Evolutionary conservation across 1,139 yeast genomes (phyloP).

Genomic region (Suhomyces yuchorum): DNA sequence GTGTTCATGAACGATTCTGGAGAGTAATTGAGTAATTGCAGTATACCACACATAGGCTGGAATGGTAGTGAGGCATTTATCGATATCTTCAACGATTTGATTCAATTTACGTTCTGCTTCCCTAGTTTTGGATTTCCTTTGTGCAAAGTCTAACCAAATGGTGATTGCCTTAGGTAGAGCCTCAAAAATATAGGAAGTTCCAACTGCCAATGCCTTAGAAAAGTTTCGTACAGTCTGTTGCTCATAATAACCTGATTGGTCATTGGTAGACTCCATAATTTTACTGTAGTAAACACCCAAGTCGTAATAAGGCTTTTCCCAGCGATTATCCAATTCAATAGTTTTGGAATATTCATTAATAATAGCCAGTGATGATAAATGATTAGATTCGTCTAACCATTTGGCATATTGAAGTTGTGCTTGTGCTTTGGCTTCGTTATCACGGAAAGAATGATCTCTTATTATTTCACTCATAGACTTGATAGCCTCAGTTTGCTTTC

Average conservation of each 20-base stretch:
- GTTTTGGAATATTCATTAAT: conserved; percentile 69
- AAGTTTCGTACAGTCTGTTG: conserved; percentile 65
- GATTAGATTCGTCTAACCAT: conserved; percentile 89
- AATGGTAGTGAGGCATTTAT: conserved; percentile 45
- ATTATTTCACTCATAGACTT: conserved; percentile 56
- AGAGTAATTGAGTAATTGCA: conserved; percentile 81
- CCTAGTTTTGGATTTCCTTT: conserved; percentile 26
- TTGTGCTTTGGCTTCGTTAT: conserved; percentile 36
- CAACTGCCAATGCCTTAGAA: conserved; percentile 66
- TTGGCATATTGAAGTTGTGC: conserved; percentile 77
- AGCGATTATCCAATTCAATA: conserved; percentile 53
- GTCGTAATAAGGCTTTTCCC: conserved; percentile 83
- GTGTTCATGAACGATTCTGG: conserved; percentile 73
- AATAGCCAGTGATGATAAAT: conserved; percentile 75
- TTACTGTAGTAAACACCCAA: conserved; percentile 81
- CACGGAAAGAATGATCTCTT: conserved; percentile 21
- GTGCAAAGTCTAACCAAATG: conserved; percentile 87
- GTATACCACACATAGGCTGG: conserved; percentile 78
- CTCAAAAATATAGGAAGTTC: conserved; percentile 74
- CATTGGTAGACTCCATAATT: conserved; percentile 61
- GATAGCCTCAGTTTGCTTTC: conserved; percentile 85
- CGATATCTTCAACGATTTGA: conserved; percentile 56
- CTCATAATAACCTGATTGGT: conserved; percentile 64
- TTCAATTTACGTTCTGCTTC: conserved; percentile 43
- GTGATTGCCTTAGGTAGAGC: conserved; percentile 88